Base-by-base conservation (phyloP, 169 alveolate genomes). In the Plasmodium gonderi region DNA sequence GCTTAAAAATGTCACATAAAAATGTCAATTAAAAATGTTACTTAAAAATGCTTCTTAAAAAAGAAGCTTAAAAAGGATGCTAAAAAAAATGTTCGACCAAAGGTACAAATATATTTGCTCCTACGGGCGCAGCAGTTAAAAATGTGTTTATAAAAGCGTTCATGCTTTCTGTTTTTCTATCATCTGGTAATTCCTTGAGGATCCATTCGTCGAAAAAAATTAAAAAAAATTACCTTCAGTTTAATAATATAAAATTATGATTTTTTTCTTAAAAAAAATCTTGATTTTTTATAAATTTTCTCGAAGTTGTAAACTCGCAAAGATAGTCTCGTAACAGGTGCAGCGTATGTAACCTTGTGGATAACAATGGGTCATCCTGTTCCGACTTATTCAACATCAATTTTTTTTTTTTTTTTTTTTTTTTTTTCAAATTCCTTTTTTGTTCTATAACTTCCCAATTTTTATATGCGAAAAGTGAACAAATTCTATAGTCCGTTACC, bases 331-430 rank as follows among this genome's bases (percentile, higher is more conserved):
- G 72, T 36, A 60, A 60, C 72, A 60, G n/a, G n/a, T 54, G 36
- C 17, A 6, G 72, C 72, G 40, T 26, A 60, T 20, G 72, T 60
- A 60, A 60, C 72, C 72, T 36, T 14, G 17, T 29, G 11, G 33
- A 36, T 14, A 36, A 60, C 40, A 60, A 60, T n/a, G n/a, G n/a
- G n/a, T 60, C 72, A 60, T 29, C 72, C 72, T 60, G 36, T 91
- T 94, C 40, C 82, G 74, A 8, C 79, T 94, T 49, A 81, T 90
- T 44, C 79, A 91, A 42, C 91, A 79, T 51, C 91, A 81, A 38
- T 91, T 83, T 82, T 82, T 90, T 17, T 44, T 44, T 67, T 42
- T 47, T 77, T 77, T 44, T 77, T 36, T 77, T 8, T 31, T 75
- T n/a, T 8, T 20, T 17, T 60, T 12, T n/a, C 17, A 60, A 60